These are phyloP conservation scores for Cardamine occulta DNA, from an alignment of 345 rosid species.

Conservation along the genomic window DNA sequence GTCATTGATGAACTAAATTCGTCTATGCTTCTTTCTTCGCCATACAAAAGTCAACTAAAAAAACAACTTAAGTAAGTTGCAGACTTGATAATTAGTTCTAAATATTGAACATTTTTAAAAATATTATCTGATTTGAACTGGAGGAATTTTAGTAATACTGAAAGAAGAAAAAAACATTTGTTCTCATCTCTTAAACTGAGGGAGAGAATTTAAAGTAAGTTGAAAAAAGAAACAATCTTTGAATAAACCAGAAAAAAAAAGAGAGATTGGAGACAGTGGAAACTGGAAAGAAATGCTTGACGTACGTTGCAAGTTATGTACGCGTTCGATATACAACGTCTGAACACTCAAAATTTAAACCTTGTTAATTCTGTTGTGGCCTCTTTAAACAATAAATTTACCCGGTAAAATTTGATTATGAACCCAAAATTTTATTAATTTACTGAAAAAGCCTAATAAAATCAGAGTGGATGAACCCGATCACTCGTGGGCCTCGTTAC, in stretches of 20 bases:
- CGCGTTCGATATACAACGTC: constrained; percentile 52
- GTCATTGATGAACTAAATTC: neutral
- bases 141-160: neutral
- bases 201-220: neutral
- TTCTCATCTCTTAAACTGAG: neutral
- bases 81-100: neutral
- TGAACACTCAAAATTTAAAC: constrained; percentile 35
- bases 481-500: neutral
- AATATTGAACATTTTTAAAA: neutral
- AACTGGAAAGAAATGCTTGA: constrained; percentile 4
- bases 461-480: neutral
- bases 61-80: neutral
- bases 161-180: neutral
- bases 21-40: neutral
- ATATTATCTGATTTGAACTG: neutral
- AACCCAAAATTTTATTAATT: neutral
- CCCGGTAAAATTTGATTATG: neutral
- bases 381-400: neutral
- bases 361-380: constrained; percentile 10
- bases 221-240: neutral
- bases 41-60: neutral
- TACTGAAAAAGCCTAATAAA: constrained; percentile 15
- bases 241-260: neutral
- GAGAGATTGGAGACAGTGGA: neutral
- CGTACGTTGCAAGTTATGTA: constrained; percentile 47